Evolutionary conservation across 805 yeast species (phyloP).

Genomic region (Torulaspora indica): DNA sequence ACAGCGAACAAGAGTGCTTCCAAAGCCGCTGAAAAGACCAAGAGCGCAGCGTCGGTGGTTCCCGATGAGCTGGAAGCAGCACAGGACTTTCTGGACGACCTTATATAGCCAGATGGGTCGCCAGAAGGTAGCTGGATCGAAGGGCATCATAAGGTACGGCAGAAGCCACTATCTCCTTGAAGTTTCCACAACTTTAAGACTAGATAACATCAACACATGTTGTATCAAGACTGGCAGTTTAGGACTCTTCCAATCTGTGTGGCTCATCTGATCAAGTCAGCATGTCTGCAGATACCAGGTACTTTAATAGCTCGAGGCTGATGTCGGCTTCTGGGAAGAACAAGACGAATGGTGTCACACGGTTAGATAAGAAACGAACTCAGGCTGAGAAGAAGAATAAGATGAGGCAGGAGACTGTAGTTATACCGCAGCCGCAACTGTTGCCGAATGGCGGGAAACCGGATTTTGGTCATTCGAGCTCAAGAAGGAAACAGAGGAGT

Average conservation of each 20-base stretch:
- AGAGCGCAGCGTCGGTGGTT: constrained; percentile 9
- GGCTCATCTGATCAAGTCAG: neutral
- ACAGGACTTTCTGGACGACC: constrained; percentile 28
- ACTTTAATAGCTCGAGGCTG: constrained; percentile 32
- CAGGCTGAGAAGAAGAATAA: constrained; percentile 14
- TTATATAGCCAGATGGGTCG: constrained; percentile 18
- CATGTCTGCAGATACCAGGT: constrained; percentile 36
- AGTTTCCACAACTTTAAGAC: constrained; percentile 5
- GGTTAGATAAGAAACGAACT: constrained; percentile 14
- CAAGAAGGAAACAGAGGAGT: constrained; percentile 8
- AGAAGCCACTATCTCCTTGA: constrained; percentile 6
- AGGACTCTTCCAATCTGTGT: neutral
- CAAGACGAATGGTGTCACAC: constrained; percentile 16
- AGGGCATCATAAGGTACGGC: neutral
- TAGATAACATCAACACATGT: constrained; percentile 1
- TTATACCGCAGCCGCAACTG: constrained; percentile 26
- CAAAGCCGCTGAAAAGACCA: neutral
- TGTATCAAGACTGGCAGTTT: neutral
- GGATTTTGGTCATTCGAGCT: constrained; percentile 29
- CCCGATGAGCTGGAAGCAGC: constrained; percentile 25
- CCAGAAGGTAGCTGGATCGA: neutral
- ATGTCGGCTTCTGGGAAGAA: constrained; percentile 27
- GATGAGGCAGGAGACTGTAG: constrained; percentile 15
- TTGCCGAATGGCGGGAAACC: constrained; percentile 35
- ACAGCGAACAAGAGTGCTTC: neutral